Conservation (phyloP, 495 filamentous ascomycete species). For the Xylaria curta region DNA sequence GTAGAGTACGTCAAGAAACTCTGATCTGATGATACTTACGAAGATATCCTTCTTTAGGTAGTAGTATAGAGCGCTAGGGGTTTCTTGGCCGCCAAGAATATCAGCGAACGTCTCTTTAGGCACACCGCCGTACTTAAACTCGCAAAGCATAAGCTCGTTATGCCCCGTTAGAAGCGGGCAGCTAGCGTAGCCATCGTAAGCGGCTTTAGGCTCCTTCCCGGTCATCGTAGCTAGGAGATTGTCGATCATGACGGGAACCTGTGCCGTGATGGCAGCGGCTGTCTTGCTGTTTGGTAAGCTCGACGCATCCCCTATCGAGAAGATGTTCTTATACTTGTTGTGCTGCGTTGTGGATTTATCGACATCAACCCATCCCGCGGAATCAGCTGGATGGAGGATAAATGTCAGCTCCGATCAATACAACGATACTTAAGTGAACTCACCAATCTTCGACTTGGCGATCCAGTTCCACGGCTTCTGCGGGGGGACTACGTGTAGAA, state of each 20-base stretch:
- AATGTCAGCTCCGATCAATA: conserved; percentile 22
- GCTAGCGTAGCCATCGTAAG: conserved; percentile 72
- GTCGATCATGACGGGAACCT: conserved; percentile 65
- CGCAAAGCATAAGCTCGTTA: conserved; percentile 70
- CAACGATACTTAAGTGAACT: background rate
- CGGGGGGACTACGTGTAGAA: conserved; percentile 54
- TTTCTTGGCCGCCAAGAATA: conserved; percentile 63
- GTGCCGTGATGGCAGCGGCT: conserved; percentile 67
- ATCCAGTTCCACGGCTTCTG: conserved; percentile 43
- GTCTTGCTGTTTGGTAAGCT: conserved; percentile 73
- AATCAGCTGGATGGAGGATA: conserved; percentile 50
- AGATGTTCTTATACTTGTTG: conserved; percentile 68
- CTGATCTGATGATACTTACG: conserved; percentile 34
- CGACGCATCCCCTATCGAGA: conserved; percentile 72
- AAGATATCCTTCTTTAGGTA: conserved; percentile 77
- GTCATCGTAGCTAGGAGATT: conserved; percentile 61
- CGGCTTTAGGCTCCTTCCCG: conserved; percentile 57
- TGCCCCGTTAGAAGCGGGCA: conserved; percentile 72
- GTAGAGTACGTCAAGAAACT: background rate
- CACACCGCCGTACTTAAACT: conserved; percentile 75
- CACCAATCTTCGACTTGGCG: conserved; percentile 40
- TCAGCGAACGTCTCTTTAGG: conserved; percentile 72
- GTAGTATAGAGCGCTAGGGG: conserved; percentile 63
- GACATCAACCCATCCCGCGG: conserved; percentile 69
- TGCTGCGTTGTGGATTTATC: conserved; percentile 65